phyloP scores from a whole-genome alignment of 495 filamentous ascomycete species.

The Lasiosphaeria hispida region DNA sequence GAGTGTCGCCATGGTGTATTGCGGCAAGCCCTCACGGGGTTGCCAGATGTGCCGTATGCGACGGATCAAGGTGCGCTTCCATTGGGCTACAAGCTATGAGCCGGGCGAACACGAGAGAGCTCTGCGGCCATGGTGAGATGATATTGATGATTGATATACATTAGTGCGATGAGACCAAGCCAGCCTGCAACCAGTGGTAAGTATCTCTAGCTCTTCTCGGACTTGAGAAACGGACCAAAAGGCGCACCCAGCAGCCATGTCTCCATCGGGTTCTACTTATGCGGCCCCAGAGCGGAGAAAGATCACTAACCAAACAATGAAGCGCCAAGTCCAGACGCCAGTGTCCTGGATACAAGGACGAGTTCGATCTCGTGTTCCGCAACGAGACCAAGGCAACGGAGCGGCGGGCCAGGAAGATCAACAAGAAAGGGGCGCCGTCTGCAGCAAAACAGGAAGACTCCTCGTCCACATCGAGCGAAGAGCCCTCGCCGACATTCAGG shows the following conservation, averaged over 20 bases:
- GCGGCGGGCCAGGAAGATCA: conserved; percentile 45
- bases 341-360: conserved; percentile 68
- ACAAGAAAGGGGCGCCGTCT: conserved; percentile 24
- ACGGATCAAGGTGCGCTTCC: conserved; percentile 61
- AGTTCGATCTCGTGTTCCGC: conserved; percentile 66
- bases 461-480: not conserved
- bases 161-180: conserved; percentile 68
- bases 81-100: no score
- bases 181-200: conserved; percentile 63
- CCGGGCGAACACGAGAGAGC: no score
- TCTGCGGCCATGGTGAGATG: no score
- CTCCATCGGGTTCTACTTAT: not conserved
- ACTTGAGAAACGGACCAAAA: not conserved
- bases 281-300: not conserved
- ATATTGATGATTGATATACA: not conserved
- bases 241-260: not conserved
- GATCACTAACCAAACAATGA: not conserved
- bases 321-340: conserved; percentile 57
- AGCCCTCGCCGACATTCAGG: no score
- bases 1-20: conserved; percentile 61
- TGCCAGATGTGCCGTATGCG: conserved; percentile 70
- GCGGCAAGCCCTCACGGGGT: conserved; percentile 69
- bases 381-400: conserved; percentile 63
- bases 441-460: conserved; percentile 13
- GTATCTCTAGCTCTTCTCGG: not conserved